A percentile compares a stretch with the other conserved stretches of the same genome.
These are phyloP conservation scores for Meira nashicola DNA, from an alignment of 1,284 basidiomycete species.

Conservation along the genomic window DNA sequence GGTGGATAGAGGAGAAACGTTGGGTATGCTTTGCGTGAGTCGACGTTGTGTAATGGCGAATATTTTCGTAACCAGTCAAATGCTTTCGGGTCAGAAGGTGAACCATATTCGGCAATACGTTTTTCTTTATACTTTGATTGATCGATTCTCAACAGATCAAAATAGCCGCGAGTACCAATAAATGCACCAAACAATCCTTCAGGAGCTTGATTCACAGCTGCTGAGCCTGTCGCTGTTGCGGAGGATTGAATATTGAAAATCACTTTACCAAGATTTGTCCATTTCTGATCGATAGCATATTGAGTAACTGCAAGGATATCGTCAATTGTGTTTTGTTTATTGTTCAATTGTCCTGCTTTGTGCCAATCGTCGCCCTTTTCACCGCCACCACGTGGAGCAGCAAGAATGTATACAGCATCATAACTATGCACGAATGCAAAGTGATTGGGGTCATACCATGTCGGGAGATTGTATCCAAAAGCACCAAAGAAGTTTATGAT, in stretches of 20 bases:
- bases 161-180: slow-evolving; percentile 57
- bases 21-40: slow-evolving; percentile 41
- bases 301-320: slow-evolving; percentile 62
- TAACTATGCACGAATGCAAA: slow-evolving; percentile 73
- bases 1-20: slow-evolving; percentile 43
- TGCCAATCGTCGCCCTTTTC: slow-evolving; percentile 62
- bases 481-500: slow-evolving; percentile 67
- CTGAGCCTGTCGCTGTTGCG: slow-evolving; percentile 68
- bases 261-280: slow-evolving; percentile 67
- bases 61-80: slow-evolving; percentile 46
- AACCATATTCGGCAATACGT: slow-evolving; percentile 75
- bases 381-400: slow-evolving; percentile 65
- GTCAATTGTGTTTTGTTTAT: slow-evolving; percentile 66
- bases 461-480: slow-evolving; percentile 64
- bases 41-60: slow-evolving; percentile 48
- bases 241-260: slow-evolving; percentile 62
- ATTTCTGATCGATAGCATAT: slow-evolving; percentile 68
- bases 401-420: slow-evolving; percentile 67
- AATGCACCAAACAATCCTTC: slow-evolving; percentile 64
- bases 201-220: slow-evolving; percentile 72
- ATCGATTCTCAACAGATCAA: slow-evolving; percentile 61
- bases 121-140: slow-evolving; percentile 62
- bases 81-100: slow-evolving; percentile 56
- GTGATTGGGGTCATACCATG: slow-evolving; percentile 68
- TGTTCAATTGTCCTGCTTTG: slow-evolving; percentile 38